A percentile compares a stretch with the other conserved stretches of the same genome.
phyloP scores from a whole-genome alignment of 768 basidiomycete species.

The Mycena haematopus region DNA sequence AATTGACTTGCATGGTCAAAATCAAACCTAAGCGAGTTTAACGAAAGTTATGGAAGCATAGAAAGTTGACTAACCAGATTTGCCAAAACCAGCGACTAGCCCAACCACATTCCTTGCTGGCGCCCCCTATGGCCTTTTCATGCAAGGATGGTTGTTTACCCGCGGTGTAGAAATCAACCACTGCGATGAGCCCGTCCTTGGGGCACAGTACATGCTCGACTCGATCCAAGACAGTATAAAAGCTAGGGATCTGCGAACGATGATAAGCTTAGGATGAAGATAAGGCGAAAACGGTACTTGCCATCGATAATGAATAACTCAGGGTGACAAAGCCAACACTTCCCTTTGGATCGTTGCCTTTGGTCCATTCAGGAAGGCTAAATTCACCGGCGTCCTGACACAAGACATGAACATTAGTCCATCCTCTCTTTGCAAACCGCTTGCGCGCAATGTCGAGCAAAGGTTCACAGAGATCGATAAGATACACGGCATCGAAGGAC shows the following conservation, averaged over 20 bases:
- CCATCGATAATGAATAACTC: slow-evolving; percentile 67
- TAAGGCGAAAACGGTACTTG: slow-evolving; percentile 28
- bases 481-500: slow-evolving; percentile 65
- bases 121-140: slow-evolving; percentile 68
- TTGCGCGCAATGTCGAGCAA: slow-evolving; percentile 73
- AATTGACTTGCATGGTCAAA: slow-evolving; percentile 50
- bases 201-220: slow-evolving; percentile 69
- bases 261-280: not conserved
- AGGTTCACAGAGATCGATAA: slow-evolving; percentile 75
- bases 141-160: slow-evolving; percentile 60
- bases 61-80: slow-evolving; percentile 60
- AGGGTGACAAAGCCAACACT: slow-evolving; percentile 60
- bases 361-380: slow-evolving; percentile 62
- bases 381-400: slow-evolving; percentile 78
- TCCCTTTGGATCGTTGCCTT: slow-evolving; percentile 56
- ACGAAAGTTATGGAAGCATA: too few species aligned
- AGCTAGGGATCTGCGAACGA: slow-evolving; percentile 58
- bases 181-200: slow-evolving; percentile 51
- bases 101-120: slow-evolving; percentile 67
- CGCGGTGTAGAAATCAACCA: slow-evolving; percentile 69
- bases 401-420: slow-evolving; percentile 75
- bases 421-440: slow-evolving; percentile 69
- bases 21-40: slow-evolving; percentile 38
- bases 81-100: slow-evolving; percentile 81
- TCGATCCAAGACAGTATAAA: slow-evolving; percentile 70